These are phyloP conservation scores for Aspergillus costaricaensis DNA, from an alignment of 2,329 filamentous ascomycete species.

Conservation along the genomic window DNA sequence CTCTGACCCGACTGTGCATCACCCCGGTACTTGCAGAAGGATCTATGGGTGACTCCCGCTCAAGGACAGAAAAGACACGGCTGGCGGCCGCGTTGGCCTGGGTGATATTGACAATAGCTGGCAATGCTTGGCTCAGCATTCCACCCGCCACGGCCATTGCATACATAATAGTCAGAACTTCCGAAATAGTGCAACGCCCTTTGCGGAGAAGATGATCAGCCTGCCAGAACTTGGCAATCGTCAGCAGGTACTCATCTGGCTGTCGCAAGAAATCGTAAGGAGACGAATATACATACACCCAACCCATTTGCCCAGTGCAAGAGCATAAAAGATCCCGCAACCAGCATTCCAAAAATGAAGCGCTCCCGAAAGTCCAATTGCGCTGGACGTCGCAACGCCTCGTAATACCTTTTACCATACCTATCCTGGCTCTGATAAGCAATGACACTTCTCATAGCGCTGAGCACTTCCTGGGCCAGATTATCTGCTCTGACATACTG, in stretches of 20 bases:
- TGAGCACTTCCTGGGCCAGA: constrained; percentile 10
- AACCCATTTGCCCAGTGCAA: constrained; percentile 14
- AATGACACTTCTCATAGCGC: constrained; percentile 8
- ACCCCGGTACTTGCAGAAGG: constrained; percentile 29
- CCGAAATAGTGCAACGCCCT: constrained; percentile 7
- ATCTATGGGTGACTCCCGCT: constrained; percentile 39
- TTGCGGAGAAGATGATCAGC: constrained; percentile 4
- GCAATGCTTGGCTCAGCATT: constrained; percentile 15
- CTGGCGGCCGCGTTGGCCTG: constrained; percentile 14
- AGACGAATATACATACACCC: constrained; percentile 9
- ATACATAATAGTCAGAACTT: constrained; percentile 13
- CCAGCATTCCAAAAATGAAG: constrained; percentile 5
- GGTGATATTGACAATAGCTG: constrained; percentile 18
- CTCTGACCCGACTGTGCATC: constrained; percentile 18
- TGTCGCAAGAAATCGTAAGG: background rate
- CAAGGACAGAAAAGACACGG: constrained; percentile 37
- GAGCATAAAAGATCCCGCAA: constrained; percentile 5
- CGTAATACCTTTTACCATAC: constrained; percentile 5
- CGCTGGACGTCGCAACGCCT: background rate
- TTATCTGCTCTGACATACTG: background rate
- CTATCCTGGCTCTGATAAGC: constrained; percentile 10
- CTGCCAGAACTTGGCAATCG: constrained; percentile 11
- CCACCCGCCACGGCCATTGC: constrained; percentile 12
- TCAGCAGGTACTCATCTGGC: background rate
- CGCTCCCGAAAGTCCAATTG: constrained; percentile 7